Base-by-base conservation (phyloP, 495 filamentous ascomycete species). In the Poronia punctata region DNA sequence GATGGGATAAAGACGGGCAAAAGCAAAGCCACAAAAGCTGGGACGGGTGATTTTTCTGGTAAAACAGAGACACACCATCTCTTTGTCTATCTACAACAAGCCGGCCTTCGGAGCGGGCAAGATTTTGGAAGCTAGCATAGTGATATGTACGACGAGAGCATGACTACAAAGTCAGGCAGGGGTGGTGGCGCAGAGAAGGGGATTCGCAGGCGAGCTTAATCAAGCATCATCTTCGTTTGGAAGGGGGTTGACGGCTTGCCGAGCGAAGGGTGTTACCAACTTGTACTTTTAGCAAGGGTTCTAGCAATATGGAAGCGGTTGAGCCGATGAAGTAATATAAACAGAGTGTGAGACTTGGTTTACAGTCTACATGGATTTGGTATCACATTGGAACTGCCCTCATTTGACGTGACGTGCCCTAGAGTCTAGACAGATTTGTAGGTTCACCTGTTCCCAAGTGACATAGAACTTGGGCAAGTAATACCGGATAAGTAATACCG, bases 81-180 rank as follows among this genome's bases (percentile, higher is more conserved):
- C 45, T 42, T 52, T 50, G 42, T 46, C 45, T 58, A 53, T 35
- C 34, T 50, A 52, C 42, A 39, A 50, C 38, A 36, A 33, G 32
- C 25, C 32, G 25, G 25, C 17, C 40, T 31, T 49, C 38, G 45
- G 36, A 29, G 42, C 35, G 46, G 35, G 26, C 38, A 33, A 32
- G 17, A 45, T 56, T 53, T 56, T 50, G 48, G 52, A 41, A 45
- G 38, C 34, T 17, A 54, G 39, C 49, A 50, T 53, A 59, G 49
- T 49, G 45, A 43, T 59, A 56, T 59, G 52, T 59, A 56, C 52
- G 52, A 45, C 34, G n/a, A 36, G 40, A 42, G 35, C 19, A 45
- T 27, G 35, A 44, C 34, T 4, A 34, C 26, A 25, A 30, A 31
- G 41, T 20, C 23, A 20, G 23, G 24, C 27, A 23, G 24, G 24